Conservation (phyloP, 176 grass and related monocot genomes). For the Avena insularis region DNA sequence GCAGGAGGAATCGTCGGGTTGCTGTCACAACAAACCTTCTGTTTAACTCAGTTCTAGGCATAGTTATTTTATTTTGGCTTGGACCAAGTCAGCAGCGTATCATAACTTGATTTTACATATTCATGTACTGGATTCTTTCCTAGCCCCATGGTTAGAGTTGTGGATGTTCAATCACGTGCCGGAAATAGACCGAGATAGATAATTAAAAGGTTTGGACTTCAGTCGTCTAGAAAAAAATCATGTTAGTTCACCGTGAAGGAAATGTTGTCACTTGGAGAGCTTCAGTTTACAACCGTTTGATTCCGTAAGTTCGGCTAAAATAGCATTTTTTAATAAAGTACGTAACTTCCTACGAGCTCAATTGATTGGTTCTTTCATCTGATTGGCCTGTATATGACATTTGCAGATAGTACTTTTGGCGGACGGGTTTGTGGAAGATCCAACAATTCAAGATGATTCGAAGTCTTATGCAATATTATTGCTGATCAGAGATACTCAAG, state of each 20-base stretch:
- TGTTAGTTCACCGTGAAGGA: slow-evolving; percentile 63
- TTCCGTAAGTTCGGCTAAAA: slow-evolving; percentile 53
- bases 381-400: too few relatives aligned
- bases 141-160: slow-evolving; percentile 62
- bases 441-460: too few relatives aligned
- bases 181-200: slow-evolving; percentile 64
- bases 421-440: too few relatives aligned
- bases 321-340: background rate
- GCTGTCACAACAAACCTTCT: background rate
- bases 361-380: too few relatives aligned
- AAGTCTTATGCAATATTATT: too few relatives aligned
- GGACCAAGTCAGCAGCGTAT: background rate
- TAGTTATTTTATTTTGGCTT: background rate
- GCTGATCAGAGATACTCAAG: too few relatives aligned
- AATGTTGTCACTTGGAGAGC: slow-evolving; percentile 72
- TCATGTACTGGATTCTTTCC: slow-evolving; percentile 82
- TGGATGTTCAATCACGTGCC: slow-evolving; percentile 81
- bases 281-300: slow-evolving; percentile 66
- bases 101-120: slow-evolving; percentile 48
- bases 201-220: slow-evolving; percentile 69
- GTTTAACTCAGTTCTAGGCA: background rate
- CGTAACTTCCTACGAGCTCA: too few relatives aligned
- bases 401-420: too few relatives aligned
- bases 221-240: slow-evolving; percentile 63
- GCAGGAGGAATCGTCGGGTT: too few relatives aligned